Conservation (phyloP, 1,284 basidiomycete species). For the Rhizoctonia solani region DNA sequence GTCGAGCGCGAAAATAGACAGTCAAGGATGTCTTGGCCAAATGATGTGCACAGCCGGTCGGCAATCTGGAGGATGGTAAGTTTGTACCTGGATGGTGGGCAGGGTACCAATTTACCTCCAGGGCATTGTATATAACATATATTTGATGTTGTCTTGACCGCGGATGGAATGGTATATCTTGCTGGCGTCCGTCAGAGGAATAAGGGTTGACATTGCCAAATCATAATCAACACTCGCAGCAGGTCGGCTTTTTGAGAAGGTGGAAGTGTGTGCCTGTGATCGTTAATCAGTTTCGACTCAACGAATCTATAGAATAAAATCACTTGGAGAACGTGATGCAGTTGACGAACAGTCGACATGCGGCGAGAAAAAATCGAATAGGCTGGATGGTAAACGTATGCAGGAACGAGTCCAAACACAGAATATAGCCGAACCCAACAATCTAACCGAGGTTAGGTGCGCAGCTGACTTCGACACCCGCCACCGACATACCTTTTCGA, state of each 20-base stretch:
- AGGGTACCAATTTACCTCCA: slow-evolving; percentile 65
- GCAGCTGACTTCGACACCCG: slow-evolving; percentile 25
- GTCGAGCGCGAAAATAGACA: slow-evolving; percentile 95
- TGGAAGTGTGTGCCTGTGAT: slow-evolving; percentile 55
- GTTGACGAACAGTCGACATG: slow-evolving; percentile 61
- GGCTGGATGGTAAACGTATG: slow-evolving; percentile 98
- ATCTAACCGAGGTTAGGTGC: too few species aligned
- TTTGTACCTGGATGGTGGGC: not conserved
- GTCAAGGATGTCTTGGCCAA: slow-evolving; percentile 97
- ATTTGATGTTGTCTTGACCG: slow-evolving; percentile 98
- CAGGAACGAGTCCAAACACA: slow-evolving; percentile 96
- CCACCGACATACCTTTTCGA: slow-evolving; percentile 75
- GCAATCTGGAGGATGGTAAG: slow-evolving; percentile 67
- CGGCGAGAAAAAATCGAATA: slow-evolving; percentile 78
- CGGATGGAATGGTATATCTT: slow-evolving; percentile 99
- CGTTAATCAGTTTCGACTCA: not conserved
- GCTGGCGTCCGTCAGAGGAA: slow-evolving; percentile 89
- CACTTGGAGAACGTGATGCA: slow-evolving; percentile 38
- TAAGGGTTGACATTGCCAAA: slow-evolving; percentile 77
- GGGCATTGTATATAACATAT: slow-evolving; percentile 98
- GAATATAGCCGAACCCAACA: slow-evolving; percentile 87
- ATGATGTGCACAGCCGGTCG: slow-evolving; percentile 92
- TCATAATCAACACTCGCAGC: slow-evolving; percentile 76
- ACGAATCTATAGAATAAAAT: not conserved
- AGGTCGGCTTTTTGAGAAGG: slow-evolving; percentile 93